These are phyloP conservation scores for Yamadazyma siamensis DNA, from an alignment of 1,139 yeast genomes.

Conservation along the genomic window DNA sequence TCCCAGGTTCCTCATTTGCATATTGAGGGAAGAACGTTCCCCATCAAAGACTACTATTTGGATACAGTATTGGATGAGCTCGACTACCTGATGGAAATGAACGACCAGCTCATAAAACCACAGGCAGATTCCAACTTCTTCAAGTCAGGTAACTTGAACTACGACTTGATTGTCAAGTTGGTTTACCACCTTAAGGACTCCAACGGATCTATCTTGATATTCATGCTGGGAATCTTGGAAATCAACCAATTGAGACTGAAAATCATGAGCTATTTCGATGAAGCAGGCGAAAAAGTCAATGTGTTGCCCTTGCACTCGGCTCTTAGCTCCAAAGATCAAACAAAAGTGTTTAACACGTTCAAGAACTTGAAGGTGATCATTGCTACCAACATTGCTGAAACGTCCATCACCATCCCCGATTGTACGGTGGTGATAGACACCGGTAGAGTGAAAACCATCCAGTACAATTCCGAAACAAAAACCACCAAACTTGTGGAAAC, in stretches of 20 bases:
- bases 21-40: constrained; percentile 91
- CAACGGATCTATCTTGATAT: constrained; percentile 74
- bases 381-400: constrained; percentile 85
- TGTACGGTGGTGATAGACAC: constrained; percentile 89
- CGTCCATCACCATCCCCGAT: constrained; percentile 90
- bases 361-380: constrained; percentile 76
- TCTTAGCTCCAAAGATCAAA: constrained; percentile 77
- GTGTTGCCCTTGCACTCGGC: constrained; percentile 89
- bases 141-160: constrained; percentile 64
- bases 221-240: constrained; percentile 90
- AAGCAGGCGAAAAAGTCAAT: constrained; percentile 18
- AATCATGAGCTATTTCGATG: constrained; percentile 12
- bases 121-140: constrained; percentile 63
- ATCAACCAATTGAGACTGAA: constrained; percentile 51
- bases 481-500: constrained; percentile 71
- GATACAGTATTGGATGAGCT: constrained; percentile 58
- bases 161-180: constrained; percentile 60
- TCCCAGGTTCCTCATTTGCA: constrained; percentile 55
- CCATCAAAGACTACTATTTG: constrained; percentile 72
- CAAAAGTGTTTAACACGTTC: constrained; percentile 56
- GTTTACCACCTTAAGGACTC: constrained; percentile 48
- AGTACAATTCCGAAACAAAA: constrained; percentile 63
- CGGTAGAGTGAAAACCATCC: constrained; percentile 78
- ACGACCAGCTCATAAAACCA: constrained; percentile 48
- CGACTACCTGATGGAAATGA: constrained; percentile 49